phyloP scores from a whole-genome alignment of 1,139 yeast species.

The Torulaspora pretoriensis region DNA sequence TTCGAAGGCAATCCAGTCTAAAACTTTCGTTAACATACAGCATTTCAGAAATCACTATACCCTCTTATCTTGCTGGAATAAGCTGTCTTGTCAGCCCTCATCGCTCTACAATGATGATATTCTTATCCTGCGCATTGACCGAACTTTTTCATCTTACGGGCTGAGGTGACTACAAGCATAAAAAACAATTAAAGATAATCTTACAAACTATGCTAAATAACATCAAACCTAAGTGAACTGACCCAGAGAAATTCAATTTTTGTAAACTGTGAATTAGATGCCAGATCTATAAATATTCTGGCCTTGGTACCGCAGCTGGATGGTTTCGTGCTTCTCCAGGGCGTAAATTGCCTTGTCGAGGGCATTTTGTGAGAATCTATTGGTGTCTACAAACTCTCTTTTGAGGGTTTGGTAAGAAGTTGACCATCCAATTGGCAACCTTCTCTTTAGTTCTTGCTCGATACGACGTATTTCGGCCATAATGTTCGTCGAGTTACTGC shows the following conservation, averaged over 20 bases:
- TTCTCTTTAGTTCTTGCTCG: conserved; percentile 79
- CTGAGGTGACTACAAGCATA: conserved; percentile 2
- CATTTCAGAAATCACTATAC: conserved; percentile 10
- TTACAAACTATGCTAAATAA: conserved; percentile 1
- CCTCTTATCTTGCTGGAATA: not conserved
- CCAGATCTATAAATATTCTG: conserved; percentile 80
- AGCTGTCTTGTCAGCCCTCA: not conserved
- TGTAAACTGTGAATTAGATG: conserved; percentile 39
- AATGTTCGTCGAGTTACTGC: conserved; percentile 47
- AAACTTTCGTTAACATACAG: conserved; percentile 20
- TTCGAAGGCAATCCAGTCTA: not conserved
- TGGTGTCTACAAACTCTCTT: conserved; percentile 76
- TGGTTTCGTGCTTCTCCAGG: conserved; percentile 80
- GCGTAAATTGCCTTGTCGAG: conserved; percentile 79
- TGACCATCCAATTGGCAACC: conserved; percentile 96
- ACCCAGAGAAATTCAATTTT: not conserved
- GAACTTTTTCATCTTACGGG: not conserved
- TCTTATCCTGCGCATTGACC: not conserved
- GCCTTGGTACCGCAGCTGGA: conserved; percentile 84
- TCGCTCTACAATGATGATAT: not conserved
- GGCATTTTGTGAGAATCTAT: conserved; percentile 63
- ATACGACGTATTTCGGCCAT: conserved; percentile 70
- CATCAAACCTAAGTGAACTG: not conserved
- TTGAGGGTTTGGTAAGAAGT: conserved; percentile 82
- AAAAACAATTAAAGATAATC: not conserved